Base-by-base conservation (phyloP, 2,329 filamentous ascomycete species). In the Cytospora leucostoma region DNA sequence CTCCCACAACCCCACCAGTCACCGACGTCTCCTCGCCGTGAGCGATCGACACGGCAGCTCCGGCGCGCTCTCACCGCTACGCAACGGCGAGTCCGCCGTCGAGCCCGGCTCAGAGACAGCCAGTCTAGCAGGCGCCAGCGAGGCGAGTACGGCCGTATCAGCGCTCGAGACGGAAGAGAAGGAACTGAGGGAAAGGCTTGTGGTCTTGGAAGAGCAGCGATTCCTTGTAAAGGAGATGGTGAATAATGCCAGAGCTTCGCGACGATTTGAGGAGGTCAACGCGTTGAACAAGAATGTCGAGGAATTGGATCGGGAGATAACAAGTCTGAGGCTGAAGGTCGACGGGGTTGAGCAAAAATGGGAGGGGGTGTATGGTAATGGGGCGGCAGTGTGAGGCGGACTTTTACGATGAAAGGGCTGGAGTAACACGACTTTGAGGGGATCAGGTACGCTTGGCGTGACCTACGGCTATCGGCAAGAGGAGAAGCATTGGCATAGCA, bases 191-290 rank as follows among this genome's bases (percentile, higher is more conserved):
- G 93, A 97, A 71, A 82, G 87, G 4, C 78, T 97, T 13, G 90
- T 95, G 35, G 88, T 97, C 7, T 81, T 97, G 1, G 92, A 97
- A 74, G 93, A 97, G 76, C 93, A 97, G 74, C 89, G 88, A 67
- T 96, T 96, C 75, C 87, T 97, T 76, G 92, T 97, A 0, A 86
- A 88, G 44, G 88, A 91, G 69, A 96, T 96, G 92, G 86, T 96
- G 52, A 85, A 85, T 8, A 86, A 88, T 65, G 92, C 93, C 0
- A 89, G 88, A 55, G 88, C 88, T 50, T 85, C 90, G 12, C 81
- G 91, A 34, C 87, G 91, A 64, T 96, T 96, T 68, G 93, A 97
- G 71, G 93, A 97, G 75, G 91, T 96, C 2, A 85, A 87, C 62
- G 91, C 91, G 12, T 77, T 97, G 62, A 88, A 88, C 4, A 83